Percentiles rank a stretch among this genome's conserved stretches.
phyloP scores from a whole-genome alignment of 2,329 filamentous ascomycete genomes.

The Chrysoporthe puriensis region DNA sequence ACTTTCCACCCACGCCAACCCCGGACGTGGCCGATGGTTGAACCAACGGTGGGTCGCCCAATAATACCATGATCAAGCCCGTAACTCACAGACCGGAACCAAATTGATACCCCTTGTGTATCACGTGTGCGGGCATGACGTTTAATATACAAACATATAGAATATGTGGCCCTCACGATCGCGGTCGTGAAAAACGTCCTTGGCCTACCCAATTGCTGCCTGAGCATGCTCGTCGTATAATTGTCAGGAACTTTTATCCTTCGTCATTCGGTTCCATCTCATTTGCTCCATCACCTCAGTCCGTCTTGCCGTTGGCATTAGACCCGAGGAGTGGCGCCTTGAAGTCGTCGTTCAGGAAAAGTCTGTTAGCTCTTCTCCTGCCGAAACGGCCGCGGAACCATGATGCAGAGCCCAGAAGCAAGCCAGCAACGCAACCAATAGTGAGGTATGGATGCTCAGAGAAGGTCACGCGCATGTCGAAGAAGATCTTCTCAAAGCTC shows the following conservation, averaged over 20 bases:
- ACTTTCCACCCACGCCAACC: neutral
- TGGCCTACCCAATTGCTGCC: neutral
- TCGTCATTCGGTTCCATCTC: slow-evolving; percentile 24
- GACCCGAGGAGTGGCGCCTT: slow-evolving; percentile 67
- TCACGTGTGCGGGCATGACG: slow-evolving; percentile 22
- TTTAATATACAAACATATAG: slow-evolving; percentile 26
- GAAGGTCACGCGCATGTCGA: slow-evolving; percentile 63
- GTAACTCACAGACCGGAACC: slow-evolving; percentile 4
- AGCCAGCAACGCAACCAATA: slow-evolving; percentile 59
- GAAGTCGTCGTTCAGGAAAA: slow-evolving; percentile 61
- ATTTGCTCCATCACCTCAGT: slow-evolving; percentile 39
- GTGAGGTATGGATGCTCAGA: slow-evolving; percentile 63
- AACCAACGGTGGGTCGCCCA: neutral
- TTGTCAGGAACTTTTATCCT: neutral
- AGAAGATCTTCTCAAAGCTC: slow-evolving; percentile 71
- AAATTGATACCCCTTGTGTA: slow-evolving; percentile 18
- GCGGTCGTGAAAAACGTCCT: neutral
- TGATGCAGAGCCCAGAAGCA: slow-evolving; percentile 56
- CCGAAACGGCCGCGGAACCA: slow-evolving; percentile 60
- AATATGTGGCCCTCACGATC: slow-evolving; percentile 13
- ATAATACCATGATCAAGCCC: neutral
- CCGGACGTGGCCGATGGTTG: slow-evolving; percentile 3
- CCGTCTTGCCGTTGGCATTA: slow-evolving; percentile 54
- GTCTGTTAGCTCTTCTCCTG: slow-evolving; percentile 61
- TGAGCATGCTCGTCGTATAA: neutral